Evolutionary conservation across 805 yeast genomes (phyloP).

Genomic region (Candida yuanshanica): DNA sequence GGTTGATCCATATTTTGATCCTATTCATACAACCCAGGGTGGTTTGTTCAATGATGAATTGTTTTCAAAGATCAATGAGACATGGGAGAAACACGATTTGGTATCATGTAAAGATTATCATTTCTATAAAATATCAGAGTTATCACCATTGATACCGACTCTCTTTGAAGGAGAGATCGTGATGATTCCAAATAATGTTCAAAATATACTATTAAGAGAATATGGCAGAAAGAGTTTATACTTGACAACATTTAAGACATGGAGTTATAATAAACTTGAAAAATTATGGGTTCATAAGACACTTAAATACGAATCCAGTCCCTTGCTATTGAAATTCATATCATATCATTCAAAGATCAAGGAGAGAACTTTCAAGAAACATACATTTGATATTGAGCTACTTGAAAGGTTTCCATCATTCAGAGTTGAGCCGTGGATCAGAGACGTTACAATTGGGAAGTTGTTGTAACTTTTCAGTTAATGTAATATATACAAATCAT

Average conservation of each 20-base stretch:
- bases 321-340: constrained; percentile 7
- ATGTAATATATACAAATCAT: constrained; percentile 3
- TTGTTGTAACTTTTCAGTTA: background rate
- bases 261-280: constrained; percentile 29
- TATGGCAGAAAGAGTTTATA: constrained; percentile 34
- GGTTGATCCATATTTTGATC: constrained; percentile 8
- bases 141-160: constrained; percentile 46
- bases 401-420: constrained; percentile 9
- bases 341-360: constrained; percentile 13
- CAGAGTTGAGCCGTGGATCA: constrained; percentile 17
- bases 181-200: constrained; percentile 44
- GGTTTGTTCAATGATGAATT: background rate
- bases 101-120: constrained; percentile 55
- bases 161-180: constrained; percentile 58
- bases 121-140: constrained; percentile 39
- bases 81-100: background rate
- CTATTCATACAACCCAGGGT: constrained; percentile 7
- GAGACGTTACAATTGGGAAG: constrained; percentile 1
- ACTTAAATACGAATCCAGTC: constrained; percentile 15
- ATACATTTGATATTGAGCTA: constrained; percentile 7
- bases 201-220: constrained; percentile 39
- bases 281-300: constrained; percentile 16
- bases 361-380: constrained; percentile 18
- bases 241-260: constrained; percentile 32
- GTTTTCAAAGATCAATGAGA: background rate